Base-by-base conservation (phyloP, 2,329 filamentous ascomycete genomes). In the Aurifilum marmelostoma region DNA sequence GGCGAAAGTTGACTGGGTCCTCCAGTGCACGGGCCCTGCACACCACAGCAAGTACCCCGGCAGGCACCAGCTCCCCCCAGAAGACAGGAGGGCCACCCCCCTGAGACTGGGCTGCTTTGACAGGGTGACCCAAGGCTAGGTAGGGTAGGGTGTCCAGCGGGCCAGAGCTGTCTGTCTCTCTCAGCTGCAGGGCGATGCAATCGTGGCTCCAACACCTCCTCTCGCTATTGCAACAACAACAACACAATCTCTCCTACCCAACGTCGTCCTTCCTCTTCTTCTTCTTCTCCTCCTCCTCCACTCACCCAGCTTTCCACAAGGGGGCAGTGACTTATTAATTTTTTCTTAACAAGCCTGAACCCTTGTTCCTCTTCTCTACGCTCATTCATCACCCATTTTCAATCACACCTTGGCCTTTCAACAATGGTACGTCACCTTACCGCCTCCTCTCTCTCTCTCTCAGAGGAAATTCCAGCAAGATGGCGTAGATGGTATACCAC, bases 361-460 rank as follows among this genome's bases (percentile, higher is more conserved):
- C 6, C 24, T 56, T 39, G 65, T 37, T 27, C 60, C 27, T 67
- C 27, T 69, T 71, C 69, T 59, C 12, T 54, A 67, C 69, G 50
- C 67, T 71, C 69, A 64, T 71, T 71, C 61, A 65, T 39, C 52
- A 60, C 7, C 47, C 4, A 43, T 41, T 24, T 65, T 50, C 11
- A 54, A 64, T 50, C 29, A n/a, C 21, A 16, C 18, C 21, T 27
- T 43, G 63, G 64, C 16, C 66, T 66, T 71, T 73, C 70, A 67
- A 77, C 73, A 77, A 77, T 79, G 77, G 77, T 78, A 65, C 37
- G 62, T 64, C 21, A n/a, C 50, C 37, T 29, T 62, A 16, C 18
- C 27, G 16, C 14, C 59, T 11, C 12, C 24, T 18, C 1, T 58
- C 18, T 21, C 11, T 39, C 5, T 39, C 9, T 39, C n/a, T 39